Conservation (phyloP, 495 filamentous ascomycete genomes). For the Ascobolus immersus region DNA sequence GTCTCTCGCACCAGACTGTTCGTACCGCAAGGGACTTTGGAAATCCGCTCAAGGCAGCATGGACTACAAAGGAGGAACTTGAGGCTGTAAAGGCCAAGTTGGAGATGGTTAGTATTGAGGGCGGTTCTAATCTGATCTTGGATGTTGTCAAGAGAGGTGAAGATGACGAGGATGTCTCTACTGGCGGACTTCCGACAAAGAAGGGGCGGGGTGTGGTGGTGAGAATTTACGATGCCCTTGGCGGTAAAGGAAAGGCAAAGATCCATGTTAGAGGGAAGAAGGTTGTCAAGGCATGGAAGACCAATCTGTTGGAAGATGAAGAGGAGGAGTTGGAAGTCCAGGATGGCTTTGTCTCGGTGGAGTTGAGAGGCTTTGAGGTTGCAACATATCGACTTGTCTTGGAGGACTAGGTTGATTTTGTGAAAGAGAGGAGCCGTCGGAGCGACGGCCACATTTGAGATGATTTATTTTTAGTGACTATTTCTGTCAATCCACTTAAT, state of each 20-base stretch:
- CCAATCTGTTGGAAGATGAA: constrained; percentile 50
- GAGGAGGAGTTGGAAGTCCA: constrained; percentile 31
- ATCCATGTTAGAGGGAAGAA: no score
- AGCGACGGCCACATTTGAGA: no score
- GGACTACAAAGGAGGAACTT: constrained; percentile 3
- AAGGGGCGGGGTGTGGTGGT: constrained; percentile 56
- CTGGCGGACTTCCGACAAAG: constrained; percentile 38
- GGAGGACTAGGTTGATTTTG: no score
- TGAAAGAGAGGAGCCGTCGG: no score
- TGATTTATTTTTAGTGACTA: no score
- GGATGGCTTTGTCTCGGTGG: constrained; percentile 20
- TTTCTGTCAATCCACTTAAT: no score
- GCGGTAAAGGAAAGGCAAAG: no score
- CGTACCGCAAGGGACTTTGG: constrained; percentile 79
- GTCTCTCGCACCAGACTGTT: constrained; percentile 44
- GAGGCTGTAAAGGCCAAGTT: constrained; percentile 11
- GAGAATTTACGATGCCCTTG: constrained; percentile 75
- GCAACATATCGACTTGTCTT: constrained; percentile 61
- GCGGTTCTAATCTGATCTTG: constrained; percentile 18
- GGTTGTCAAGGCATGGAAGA: constrained; percentile 55
- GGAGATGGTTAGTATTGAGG: constrained; percentile 16
- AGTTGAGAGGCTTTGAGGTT: constrained; percentile 66
- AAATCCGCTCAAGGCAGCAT: constrained; percentile 32
- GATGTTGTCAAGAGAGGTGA: constrained; percentile 45
- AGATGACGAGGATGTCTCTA: constrained; percentile 72